Percentiles rank a stretch among this genome's conserved stretches.
phyloP scores from a whole-genome alignment of 345 rosid species.

The Boechera retrofracta region DNA sequence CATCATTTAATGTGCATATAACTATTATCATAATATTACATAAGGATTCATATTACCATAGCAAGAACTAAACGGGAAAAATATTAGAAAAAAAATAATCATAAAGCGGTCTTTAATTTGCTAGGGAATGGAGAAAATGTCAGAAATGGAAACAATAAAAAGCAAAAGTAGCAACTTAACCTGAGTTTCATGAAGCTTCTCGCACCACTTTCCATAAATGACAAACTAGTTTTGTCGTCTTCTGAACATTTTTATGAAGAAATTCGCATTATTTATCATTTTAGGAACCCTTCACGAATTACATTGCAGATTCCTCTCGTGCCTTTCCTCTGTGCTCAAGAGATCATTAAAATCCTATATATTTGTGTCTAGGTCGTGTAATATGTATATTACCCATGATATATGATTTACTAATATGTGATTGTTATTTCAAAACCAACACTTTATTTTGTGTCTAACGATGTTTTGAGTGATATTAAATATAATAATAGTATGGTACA shows the following conservation, averaged over 20 bases:
- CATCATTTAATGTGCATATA: background rate
- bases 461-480: too few relatives aligned
- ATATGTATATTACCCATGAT: background rate
- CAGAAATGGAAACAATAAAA: constrained; percentile 39
- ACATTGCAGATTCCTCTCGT: constrained; percentile 39
- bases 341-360: constrained; percentile 9
- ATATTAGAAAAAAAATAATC: background rate
- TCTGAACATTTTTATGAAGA: constrained; percentile 8
- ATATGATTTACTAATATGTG: background rate
- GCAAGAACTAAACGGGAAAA: background rate
- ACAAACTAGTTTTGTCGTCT: constrained; percentile 40
- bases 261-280: constrained; percentile 22
- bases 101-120: constrained; percentile 26
- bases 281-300: constrained; percentile 32
- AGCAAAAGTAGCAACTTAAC: constrained; percentile 42
- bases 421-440: background rate
- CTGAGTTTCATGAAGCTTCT: constrained; percentile 44
- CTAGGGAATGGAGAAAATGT: constrained; percentile 37
- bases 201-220: constrained; percentile 42
- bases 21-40: background rate
- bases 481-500: too few relatives aligned
- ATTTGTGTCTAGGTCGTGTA: constrained; percentile 15
- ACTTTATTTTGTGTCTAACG: background rate
- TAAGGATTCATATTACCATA: background rate
- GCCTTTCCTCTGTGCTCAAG: constrained; percentile 41